phyloP scores from a whole-genome alignment of 768 basidiomycete genomes.

The Royoungia palumana region DNA sequence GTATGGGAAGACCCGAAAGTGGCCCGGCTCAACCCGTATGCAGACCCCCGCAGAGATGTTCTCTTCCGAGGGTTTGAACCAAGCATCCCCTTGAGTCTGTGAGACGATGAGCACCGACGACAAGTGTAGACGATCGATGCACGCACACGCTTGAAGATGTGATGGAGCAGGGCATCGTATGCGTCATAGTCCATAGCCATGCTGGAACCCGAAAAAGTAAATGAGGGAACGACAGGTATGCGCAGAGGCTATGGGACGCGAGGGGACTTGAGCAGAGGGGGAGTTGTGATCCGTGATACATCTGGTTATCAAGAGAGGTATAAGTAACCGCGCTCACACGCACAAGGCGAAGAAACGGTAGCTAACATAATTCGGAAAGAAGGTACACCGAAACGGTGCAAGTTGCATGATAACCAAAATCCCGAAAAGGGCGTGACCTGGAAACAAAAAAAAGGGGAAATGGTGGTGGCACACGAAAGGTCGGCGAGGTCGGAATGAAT shows the following conservation, averaged over 20 bases:
- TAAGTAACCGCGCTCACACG: conserved; percentile 19
- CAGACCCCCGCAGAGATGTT: conserved; percentile 79
- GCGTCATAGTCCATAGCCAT: conserved; percentile 60
- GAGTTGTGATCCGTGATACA: neutral
- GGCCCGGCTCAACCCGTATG: conserved; percentile 61
- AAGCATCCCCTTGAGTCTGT: conserved; percentile 78
- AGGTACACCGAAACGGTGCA: neutral
- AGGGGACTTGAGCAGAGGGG: neutral
- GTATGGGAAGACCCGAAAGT: conserved; percentile 82
- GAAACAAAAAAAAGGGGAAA: no score
- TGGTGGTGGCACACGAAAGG: neutral
- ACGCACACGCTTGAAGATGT: conserved; percentile 70
- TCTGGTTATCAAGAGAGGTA: neutral
- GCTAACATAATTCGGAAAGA: conserved; percentile 1
- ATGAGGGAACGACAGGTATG: neutral
- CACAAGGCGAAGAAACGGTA: neutral
- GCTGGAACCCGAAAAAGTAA: neutral
- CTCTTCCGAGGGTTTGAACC: conserved; percentile 85
- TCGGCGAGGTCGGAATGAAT: neutral
- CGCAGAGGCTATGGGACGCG: neutral
- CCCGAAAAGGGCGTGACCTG: conserved; percentile 1
- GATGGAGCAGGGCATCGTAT: conserved; percentile 76
- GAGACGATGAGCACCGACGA: neutral
- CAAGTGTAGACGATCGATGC: neutral
- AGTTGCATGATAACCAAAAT: conserved; percentile 1